Base-by-base conservation (phyloP, 1,284 basidiomycete genomes). In the Sanghuangporus weigelae region DNA sequence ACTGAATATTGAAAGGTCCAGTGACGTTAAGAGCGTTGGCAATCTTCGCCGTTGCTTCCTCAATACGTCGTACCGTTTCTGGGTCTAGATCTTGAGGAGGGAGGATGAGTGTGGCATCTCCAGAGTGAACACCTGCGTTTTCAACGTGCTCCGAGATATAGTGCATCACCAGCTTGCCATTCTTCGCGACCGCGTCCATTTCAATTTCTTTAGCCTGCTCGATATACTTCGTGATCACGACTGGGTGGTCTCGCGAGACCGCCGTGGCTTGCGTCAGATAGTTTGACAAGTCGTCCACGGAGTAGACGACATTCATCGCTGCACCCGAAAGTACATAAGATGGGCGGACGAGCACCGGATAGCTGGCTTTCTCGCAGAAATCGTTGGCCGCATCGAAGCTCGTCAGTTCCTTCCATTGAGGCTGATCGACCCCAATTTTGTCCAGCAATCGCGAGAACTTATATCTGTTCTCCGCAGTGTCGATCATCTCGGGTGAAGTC, bases 161-260 rank as follows among this genome's bases (percentile, higher is more conserved):
- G 77, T 99, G 96, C 96, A 98, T 98, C 74, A 98, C 83, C 85
- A 98, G 89, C 82, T 97, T 95, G 51, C 96, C 96, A 72, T 96
- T 93, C 77, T 91, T 92, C 59, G 97, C 97, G 50, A 99, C 89
- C 26, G 97, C 96, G 73, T 99, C 96, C 95, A 99, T 98, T 81
- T 99, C 97, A 70, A 98, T 99, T 79, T 99, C 97, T 82, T 99
- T 98, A 53, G 96, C 96, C 73, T 96, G 93, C 76, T 99, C 96
- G 73, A 99, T 97, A 79, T 98, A 99, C 78, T 98, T 98, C 68
- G 94, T 93, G 77, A 98, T 98, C 69, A 99, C 97, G 67, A 98
- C 96, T 1, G 97, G 96, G 73, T 98, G 92, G 60, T 98, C 96
- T 63, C 95, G 89, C 61, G 97, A 98, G 64, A 99, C 95, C 60